Evolutionary conservation across 345 rosid genomes (phyloP), one percentile per base, ranked within the genome.

Genomic region (Carallia pectinifolia): DNA sequence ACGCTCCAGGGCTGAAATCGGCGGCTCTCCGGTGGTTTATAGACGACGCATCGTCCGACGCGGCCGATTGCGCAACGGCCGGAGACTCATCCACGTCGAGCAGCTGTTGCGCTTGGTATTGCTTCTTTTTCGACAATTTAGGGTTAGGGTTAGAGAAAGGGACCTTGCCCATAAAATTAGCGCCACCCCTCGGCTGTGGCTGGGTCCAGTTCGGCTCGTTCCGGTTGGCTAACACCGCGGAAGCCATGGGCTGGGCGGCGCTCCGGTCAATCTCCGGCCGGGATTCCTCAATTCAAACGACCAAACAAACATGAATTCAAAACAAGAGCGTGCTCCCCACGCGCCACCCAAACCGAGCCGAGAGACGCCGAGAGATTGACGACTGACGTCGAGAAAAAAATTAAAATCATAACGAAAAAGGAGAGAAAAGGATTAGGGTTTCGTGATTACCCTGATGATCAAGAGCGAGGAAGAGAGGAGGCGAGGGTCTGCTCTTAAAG

Each of bases 31-130:
- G 34, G 44, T 55, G 80, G 47, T 82, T 67, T 53, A 81, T 76
- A 38, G 84, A 86, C 0, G 85, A 86, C 7, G 88, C 91, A 27
- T 87, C 90, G n/a, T 83, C 88, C 18, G 85, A 86, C 5, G 92
- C 86, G 1, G 87, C 86, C 0, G 86, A 82, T 68, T 83, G 89
- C 12, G 83, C 80, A 6, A 61, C 66, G 16, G 75, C 77, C 16
- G 75, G 82, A 1, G 76, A 77, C 48, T 77, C 85, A 39, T 80
- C 85, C 1, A 81, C 71, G 19, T 82, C 77, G 7, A 62, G 71
- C 52, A 76, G 71, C 10, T 68, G 78, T 19, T 71, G 50, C 29
- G 74, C 70, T 0, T 72, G 85, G 39, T 80, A 76, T 62, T 82
- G 88, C 53, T 81, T 65, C 62, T 82, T 86, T 66, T 86, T 81